Evolutionary conservation across 331 rosid genomes (phyloP).

Genomic region (Ulmus americana): DNA sequence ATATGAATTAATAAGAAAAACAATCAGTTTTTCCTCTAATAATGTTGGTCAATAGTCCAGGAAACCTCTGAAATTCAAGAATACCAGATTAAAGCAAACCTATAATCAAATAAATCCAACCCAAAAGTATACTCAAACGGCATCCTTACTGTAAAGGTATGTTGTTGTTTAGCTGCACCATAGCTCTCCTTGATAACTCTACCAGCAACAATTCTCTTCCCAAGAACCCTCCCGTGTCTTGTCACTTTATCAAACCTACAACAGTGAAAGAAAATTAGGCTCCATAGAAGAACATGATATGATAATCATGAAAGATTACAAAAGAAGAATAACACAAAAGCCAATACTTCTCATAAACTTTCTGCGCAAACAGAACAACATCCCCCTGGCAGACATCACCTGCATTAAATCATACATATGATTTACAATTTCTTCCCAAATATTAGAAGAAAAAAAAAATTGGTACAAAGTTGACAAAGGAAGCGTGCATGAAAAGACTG

Average conservation of each 20-base stretch:
- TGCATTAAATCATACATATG: slow-evolving; percentile 26
- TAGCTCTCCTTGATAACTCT: slow-evolving; percentile 75
- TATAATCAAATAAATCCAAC: background rate
- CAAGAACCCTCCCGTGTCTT: slow-evolving; percentile 45
- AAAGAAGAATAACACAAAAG: slow-evolving; percentile 1
- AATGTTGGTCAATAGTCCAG: background rate
- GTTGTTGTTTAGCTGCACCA: slow-evolving; percentile 75
- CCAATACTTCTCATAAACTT: slow-evolving; percentile 55
- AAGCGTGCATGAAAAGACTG: slow-evolving; percentile 6
- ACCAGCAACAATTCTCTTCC: slow-evolving; percentile 71
- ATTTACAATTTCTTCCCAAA: slow-evolving; percentile 7
- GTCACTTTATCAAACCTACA: slow-evolving; percentile 57
- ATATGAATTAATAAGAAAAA: background rate
- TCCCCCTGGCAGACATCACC: slow-evolving; percentile 89
- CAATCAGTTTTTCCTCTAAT: background rate
- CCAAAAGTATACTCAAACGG: background rate
- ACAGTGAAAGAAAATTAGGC: slow-evolving; percentile 5
- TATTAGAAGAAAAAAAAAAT: background rate
- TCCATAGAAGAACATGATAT: slow-evolving; percentile 13
- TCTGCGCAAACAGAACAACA: slow-evolving; percentile 64
- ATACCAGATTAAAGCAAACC: background rate
- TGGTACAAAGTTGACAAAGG: slow-evolving; percentile 1
- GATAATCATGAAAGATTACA: slow-evolving; percentile 1
- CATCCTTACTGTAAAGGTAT: slow-evolving; percentile 69
- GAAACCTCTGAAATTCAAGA: background rate